Conservation (phyloP, 2,329 filamentous ascomycete genomes). For the Neofusicoccum sp. region DNA sequence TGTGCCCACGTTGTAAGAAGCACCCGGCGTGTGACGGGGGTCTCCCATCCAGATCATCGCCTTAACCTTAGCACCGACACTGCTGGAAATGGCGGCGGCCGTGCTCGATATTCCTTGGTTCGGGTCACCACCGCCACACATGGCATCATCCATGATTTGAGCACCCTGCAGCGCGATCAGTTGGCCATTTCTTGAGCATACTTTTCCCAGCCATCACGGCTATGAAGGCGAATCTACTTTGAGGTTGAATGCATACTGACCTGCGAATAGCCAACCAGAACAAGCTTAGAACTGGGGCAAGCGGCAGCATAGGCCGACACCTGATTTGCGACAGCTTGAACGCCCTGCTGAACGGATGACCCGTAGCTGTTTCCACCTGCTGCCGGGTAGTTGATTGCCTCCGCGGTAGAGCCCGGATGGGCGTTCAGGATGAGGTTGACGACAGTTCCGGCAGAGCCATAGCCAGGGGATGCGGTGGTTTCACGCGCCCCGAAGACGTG, state of each 20-base stretch:
- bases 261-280: constrained; percentile 64
- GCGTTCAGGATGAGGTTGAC: constrained; percentile 5
- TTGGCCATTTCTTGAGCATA: neutral
- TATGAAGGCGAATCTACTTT: neutral
- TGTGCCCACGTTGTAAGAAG: constrained; percentile 10
- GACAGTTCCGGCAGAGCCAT: constrained; percentile 37
- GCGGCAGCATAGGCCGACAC: constrained; percentile 40
- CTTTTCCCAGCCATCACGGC: neutral
- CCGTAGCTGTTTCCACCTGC: constrained; percentile 29
- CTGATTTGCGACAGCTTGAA: neutral
- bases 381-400: constrained; percentile 8
- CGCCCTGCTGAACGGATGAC: neutral
- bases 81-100: neutral
- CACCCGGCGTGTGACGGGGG: constrained; percentile 2
- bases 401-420: neutral
- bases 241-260: constrained; percentile 23
- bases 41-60: constrained; percentile 12
- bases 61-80: constrained; percentile 23
- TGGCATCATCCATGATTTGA: constrained; percentile 9
- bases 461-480: neutral
- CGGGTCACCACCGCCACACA: neutral
- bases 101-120: neutral
- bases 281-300: constrained; percentile 58
- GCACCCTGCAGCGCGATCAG: neutral
- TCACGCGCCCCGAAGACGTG: constrained; percentile 13